A percentile compares a stretch with the other conserved stretches of the same genome.
These are phyloP conservation scores for Russula earlei DNA, from an alignment of 768 basidiomycete species.

Conservation along the genomic window DNA sequence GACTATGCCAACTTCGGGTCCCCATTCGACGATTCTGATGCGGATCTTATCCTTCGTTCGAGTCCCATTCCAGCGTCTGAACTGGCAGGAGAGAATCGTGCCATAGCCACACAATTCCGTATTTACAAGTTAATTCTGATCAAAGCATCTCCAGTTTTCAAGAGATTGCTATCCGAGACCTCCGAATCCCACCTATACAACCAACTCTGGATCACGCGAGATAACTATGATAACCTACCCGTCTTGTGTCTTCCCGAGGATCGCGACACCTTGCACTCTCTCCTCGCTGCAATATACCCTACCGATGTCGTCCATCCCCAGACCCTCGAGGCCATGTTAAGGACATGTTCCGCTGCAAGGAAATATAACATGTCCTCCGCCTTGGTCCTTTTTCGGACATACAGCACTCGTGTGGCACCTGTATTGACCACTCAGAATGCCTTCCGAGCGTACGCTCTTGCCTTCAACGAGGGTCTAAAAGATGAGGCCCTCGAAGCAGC, in stretches of 20 bases:
- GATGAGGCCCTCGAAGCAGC: constrained; percentile 6
- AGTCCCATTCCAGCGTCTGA: background rate
- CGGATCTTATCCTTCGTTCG: constrained; percentile 22
- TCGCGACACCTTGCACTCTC: constrained; percentile 5
- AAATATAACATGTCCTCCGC: background rate
- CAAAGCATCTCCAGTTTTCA: constrained; percentile 5
- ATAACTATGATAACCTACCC: background rate
- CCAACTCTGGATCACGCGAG: background rate
- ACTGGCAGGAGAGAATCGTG: background rate
- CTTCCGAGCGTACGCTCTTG: constrained; percentile 1
- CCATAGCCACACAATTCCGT: background rate
- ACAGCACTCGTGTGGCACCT: background rate
- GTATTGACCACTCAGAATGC: background rate
- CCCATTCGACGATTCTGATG: constrained; percentile 41
- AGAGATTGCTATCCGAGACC: background rate
- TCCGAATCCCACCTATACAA: too few relatives aligned
- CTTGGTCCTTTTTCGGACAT: background rate
- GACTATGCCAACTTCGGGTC: constrained; percentile 23
- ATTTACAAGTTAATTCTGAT: constrained; percentile 4
- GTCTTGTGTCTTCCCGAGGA: constrained; percentile 1
- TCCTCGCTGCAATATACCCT: constrained; percentile 10
- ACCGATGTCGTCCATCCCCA: constrained; percentile 1
- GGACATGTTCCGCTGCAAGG: background rate
- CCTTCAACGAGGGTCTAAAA: background rate
- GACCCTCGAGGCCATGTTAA: constrained; percentile 2